These are phyloP conservation scores for Coemansia erecta DNA, from an alignment of 192 early-diverging fungal species.

Conservation along the genomic window DNA sequence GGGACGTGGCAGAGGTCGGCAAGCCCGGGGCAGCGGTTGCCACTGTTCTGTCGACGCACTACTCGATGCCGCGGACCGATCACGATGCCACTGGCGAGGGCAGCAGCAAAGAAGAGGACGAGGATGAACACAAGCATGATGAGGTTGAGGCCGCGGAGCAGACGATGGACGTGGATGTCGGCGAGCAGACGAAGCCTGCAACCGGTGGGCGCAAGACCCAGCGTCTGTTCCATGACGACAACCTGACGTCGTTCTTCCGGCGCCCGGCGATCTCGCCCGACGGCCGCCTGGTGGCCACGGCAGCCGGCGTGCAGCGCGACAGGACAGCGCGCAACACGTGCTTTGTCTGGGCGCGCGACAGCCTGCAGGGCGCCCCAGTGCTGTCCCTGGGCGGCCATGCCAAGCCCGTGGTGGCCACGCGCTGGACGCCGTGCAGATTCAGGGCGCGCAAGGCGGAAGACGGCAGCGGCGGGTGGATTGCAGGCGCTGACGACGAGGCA, in stretches of 20 bases:
- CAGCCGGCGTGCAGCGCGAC: slow-evolving; percentile 68
- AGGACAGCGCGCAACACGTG: slow-evolving; percentile 58
- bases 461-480: slow-evolving; percentile 5
- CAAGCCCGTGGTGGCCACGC: slow-evolving; percentile 77
- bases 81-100: slow-evolving; percentile 3
- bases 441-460: slow-evolving; percentile 3
- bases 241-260: slow-evolving; percentile 86
- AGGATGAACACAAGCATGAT: neutral
- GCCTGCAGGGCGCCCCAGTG: slow-evolving; percentile 61
- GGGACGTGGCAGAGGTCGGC: slow-evolving; percentile 2
- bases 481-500: slow-evolving; percentile 35
- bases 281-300: slow-evolving; percentile 76
- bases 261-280: slow-evolving; percentile 85
- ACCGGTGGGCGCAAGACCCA: slow-evolving; percentile 8
- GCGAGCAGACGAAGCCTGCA: neutral
- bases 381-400: slow-evolving; percentile 66
- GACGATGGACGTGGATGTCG: neutral
- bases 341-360: slow-evolving; percentile 66
- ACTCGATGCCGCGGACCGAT: slow-evolving; percentile 18
- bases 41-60: slow-evolving; percentile 36
- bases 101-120: neutral
- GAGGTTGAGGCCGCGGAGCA: neutral
- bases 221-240: slow-evolving; percentile 81
- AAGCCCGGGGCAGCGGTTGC: slow-evolving; percentile 26
- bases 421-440: slow-evolving; percentile 58